Base-by-base conservation (phyloP, 441 rosid species). In the Jatropha multifida region DNA sequence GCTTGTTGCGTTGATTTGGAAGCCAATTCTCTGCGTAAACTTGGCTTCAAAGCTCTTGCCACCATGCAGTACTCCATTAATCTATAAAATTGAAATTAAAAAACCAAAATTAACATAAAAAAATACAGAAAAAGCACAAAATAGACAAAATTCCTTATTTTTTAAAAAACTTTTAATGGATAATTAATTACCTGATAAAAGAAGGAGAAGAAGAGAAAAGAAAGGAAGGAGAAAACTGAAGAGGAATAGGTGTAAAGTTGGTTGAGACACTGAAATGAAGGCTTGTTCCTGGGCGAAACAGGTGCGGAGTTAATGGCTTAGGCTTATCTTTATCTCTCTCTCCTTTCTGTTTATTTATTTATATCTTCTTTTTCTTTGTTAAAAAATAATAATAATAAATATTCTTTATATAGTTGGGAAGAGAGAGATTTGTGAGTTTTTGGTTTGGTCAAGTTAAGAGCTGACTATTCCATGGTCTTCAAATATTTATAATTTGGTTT, bases 21-120 rank as follows among this genome's bases (percentile, higher is more conserved):
- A 7, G 62, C 46, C 58, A 83, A 63, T 73, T 92, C 97, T 23
- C 89, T 77, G 72, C 83, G 76, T 54, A 87, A 77, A 70, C 94
- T 83, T 58, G 92, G 54, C 73, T 88, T 90, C 75, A 90, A 68
- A 12, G 93, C 94, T 81, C 77, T 83, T 42, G 81, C 88, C 74
- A 81, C 94, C 87, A 85, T 76, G 91, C 88, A 63, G 42, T 18
- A 78, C 81, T 87, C 83, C 92, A 81, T 84, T 55, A 54, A 69
- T 81, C 46, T 12, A 44, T 38, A 23, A 44, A 73, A 51, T 40
- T 48, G 26, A 42, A 59, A 60, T 51, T 56, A 41, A 41, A 8
- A 12, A 32, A 68, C 60, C 61, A 75, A 2, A 7, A 3, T 44
- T 1, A 67, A 8, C 15, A 8, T 32, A 18, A 11, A 7, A 69